phyloP scores from a whole-genome alignment of 148 eudicot genomes.

The Salicornia ramosissima region DNA sequence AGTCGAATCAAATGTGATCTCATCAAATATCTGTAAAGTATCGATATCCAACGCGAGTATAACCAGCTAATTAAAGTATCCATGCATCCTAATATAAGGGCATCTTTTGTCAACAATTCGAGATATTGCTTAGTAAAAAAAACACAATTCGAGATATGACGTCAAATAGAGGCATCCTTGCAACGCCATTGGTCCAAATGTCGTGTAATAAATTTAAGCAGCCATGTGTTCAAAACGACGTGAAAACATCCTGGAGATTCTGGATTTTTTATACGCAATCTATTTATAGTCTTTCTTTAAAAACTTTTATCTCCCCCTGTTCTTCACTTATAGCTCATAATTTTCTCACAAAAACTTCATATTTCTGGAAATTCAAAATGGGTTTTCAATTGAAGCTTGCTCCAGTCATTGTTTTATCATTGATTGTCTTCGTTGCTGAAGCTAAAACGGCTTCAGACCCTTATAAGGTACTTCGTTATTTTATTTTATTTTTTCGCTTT shows the following conservation, averaged over 20 bases:
- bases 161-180: conserved; percentile 7
- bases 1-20: too few relatives aligned
- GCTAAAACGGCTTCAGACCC: conserved; percentile 50
- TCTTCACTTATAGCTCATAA: background rate
- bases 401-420: conserved; percentile 22
- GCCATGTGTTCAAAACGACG: conserved; percentile 51
- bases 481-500: background rate
- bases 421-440: conserved; percentile 34
- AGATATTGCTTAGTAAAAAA: too few relatives aligned
- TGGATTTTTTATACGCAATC: conserved; percentile 24
- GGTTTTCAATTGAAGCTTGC: conserved; percentile 20
- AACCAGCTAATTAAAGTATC: too few relatives aligned
- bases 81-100: too few relatives aligned
- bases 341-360: background rate
- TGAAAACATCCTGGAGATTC: conserved; percentile 34
- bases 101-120: too few relatives aligned
- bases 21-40: too few relatives aligned
- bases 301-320: background rate
- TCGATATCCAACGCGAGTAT: too few relatives aligned
- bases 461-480: conserved; percentile 39
- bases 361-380: conserved; percentile 27
- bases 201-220: conserved; percentile 36
- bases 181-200: conserved; percentile 47
- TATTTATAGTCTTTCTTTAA: conserved; percentile 20
- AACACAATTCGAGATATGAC: too few relatives aligned